These are phyloP conservation scores for Pythium sp. DNA, from an alignment of 352 stramenopile genomes.

Conservation along the genomic window DNA sequence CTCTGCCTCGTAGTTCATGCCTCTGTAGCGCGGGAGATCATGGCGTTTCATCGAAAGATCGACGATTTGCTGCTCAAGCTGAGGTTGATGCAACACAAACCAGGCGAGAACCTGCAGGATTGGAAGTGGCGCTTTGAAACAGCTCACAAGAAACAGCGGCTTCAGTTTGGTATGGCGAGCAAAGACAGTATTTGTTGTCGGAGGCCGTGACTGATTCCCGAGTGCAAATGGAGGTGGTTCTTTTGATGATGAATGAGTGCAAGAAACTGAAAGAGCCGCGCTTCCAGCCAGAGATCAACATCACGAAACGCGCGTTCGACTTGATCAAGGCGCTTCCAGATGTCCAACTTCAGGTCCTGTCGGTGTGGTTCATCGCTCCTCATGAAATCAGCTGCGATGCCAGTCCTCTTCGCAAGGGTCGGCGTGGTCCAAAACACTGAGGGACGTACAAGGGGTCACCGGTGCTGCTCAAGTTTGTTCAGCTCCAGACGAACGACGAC, in stretches of 20 bases:
- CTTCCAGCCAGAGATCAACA: not conserved
- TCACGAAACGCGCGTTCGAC: not conserved
- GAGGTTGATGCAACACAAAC: not conserved
- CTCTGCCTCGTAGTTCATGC: not conserved
- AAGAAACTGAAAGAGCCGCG: not conserved
- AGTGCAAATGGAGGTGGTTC: not conserved
- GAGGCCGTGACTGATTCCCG: not conserved
- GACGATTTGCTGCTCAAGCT: not conserved
- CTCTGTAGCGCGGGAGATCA: not conserved
- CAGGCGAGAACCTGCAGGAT: not conserved
- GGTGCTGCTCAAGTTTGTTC: conserved; percentile 2
- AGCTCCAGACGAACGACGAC: not conserved
- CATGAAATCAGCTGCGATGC: not conserved
- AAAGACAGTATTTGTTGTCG: too few relatives aligned
- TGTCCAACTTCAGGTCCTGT: not conserved
- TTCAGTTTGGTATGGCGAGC: not conserved
- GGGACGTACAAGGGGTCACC: not conserved
- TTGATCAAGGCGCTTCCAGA: not conserved
- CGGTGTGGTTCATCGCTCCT: not conserved
- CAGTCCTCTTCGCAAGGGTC: not conserved
- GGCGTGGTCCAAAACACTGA: not conserved
- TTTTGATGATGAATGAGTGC: not conserved
- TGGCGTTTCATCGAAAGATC: not conserved
- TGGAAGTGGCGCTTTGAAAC: not conserved
- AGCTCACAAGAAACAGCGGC: not conserved